Evolutionary conservation across 2,329 filamentous ascomycete species (phyloP).

Genomic region (Pyricularia grisea): DNA sequence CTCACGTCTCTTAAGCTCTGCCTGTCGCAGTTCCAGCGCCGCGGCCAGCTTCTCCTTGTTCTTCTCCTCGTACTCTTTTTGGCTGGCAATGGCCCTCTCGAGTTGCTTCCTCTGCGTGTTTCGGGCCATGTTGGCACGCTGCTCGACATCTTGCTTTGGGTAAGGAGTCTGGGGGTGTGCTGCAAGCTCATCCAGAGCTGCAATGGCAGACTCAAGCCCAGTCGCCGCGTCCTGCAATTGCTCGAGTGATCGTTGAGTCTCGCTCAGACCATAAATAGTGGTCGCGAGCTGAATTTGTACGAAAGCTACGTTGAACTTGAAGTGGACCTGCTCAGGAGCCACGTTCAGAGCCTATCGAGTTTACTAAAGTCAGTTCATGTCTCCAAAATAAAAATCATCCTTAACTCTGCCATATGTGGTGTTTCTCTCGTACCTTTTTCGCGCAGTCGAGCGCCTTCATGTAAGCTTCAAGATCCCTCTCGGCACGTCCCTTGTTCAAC

Average conservation of each 20-base stretch:
- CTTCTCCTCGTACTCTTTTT: slow-evolving; percentile 86
- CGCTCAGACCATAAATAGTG: slow-evolving; percentile 63
- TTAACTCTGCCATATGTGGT: neutral
- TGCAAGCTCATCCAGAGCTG: slow-evolving; percentile 55
- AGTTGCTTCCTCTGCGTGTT: slow-evolving; percentile 93
- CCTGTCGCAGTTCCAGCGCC: slow-evolving; percentile 70
- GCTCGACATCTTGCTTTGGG: slow-evolving; percentile 81
- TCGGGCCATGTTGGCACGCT: slow-evolving; percentile 92
- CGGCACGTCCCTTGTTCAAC: slow-evolving; percentile 65
- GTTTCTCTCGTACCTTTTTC: slow-evolving; percentile 38
- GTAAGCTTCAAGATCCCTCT: slow-evolving; percentile 49
- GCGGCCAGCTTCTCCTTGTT: slow-evolving; percentile 82
- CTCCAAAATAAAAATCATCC: neutral
- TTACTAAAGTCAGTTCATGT: neutral
- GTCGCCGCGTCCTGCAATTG: slow-evolving; percentile 74
- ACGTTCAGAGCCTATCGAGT: slow-evolving; percentile 56
- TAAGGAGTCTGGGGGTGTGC: slow-evolving; percentile 66
- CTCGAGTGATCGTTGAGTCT: slow-evolving; percentile 65
- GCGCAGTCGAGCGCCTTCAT: slow-evolving; percentile 50
- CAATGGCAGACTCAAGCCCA: slow-evolving; percentile 76
- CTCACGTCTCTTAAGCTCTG: slow-evolving; percentile 68
- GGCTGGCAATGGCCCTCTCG: slow-evolving; percentile 72
- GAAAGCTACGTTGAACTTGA: slow-evolving; percentile 97
- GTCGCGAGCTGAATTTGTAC: slow-evolving; percentile 91
- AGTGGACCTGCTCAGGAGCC: slow-evolving; percentile 76